phyloP scores from a whole-genome alignment of 116 monocot genomes.

The Posidonia oceanica region DNA sequence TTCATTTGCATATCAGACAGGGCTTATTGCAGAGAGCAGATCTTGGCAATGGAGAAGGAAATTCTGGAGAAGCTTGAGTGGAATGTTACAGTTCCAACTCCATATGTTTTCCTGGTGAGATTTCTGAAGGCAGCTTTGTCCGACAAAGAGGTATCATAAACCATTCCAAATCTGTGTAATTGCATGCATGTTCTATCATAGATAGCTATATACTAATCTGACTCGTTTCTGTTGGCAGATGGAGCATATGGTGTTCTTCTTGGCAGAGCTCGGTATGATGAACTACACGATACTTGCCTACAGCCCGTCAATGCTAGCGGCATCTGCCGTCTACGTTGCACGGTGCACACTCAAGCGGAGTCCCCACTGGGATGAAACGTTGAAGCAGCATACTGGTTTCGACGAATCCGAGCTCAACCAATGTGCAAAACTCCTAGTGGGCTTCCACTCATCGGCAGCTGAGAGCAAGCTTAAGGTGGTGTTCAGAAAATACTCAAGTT shows the following conservation, averaged over 20 bases:
- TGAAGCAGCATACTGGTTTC: constrained; percentile 55
- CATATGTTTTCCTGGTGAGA: constrained; percentile 65
- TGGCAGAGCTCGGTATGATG: constrained; percentile 22
- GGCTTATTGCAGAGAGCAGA: constrained; percentile 44
- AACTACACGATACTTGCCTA: constrained; percentile 27
- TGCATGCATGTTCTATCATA: too few relatives aligned
- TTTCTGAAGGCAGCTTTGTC: constrained; percentile 51
- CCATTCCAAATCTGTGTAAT: neutral
- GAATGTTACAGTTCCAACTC: constrained; percentile 76
- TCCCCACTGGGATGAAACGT: constrained; percentile 53
- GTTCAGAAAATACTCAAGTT: constrained; percentile 46
- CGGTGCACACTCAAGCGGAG: constrained; percentile 45
- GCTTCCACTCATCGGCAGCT: constrained; percentile 21
- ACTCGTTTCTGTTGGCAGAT: constrained; percentile 1
- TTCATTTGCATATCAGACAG: constrained; percentile 46
- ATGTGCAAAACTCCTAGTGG: constrained; percentile 30
- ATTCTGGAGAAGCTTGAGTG: constrained; percentile 74
- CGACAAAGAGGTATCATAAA: constrained; percentile 11
- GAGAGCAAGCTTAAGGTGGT: constrained; percentile 46
- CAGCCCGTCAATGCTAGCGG: constrained; percentile 74
- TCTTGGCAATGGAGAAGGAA: constrained; percentile 54
- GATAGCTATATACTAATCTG: neutral
- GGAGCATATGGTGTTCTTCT: constrained; percentile 24
- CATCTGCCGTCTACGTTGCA: constrained; percentile 79
- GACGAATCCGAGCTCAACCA: constrained; percentile 33